Base-by-base conservation (phyloP, 2,329 filamentous ascomycete species). In the Incumbomyces lentus region DNA sequence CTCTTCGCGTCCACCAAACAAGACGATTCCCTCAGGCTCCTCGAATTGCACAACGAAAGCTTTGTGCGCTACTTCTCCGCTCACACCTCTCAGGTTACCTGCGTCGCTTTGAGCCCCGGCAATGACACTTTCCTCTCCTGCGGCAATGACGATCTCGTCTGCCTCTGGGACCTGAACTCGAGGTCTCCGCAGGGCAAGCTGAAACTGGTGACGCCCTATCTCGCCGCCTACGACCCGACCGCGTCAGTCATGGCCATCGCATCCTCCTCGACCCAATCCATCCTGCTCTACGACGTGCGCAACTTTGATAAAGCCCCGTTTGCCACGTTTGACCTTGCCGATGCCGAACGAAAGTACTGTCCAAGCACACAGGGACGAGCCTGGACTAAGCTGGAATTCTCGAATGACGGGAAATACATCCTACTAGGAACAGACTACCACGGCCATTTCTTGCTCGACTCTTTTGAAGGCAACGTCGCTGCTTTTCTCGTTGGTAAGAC, bases 1-100 rank as follows among this genome's bases (percentile, higher is more conserved):
- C 81, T 98, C 49, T 95, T 96, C 60, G 89, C 92, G 43, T 94
- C 86, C 62, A 98, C 92, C 11, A 95, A 95, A 62, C 81, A 93
- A 58, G 93, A 98, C 60, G 70, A 88, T 79, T 59, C 93, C 84
- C 55, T 82, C 81, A 62, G 95, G 84, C 68, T 83, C 88, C 52
- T 93, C 79, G 47, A 95, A 83, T 60, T 70, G 11, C 92, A 98
- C 66, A 92, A 96, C 65, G 95, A 96, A 68, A 85, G 83, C 49
- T 98, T 94, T 64, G 85, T 96, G 52, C 84, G 92, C 52, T 98
- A 98, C 67, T 98, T 96, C 63, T 82, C 86, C 51, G 92, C 90
- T 41, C 92, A 98, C 64, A 84, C 85, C 35, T 82, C 78, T 49
- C 74, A 81, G 46, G 92, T 98, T 31, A 96, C 90, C 14, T 84